Percentiles rank a stretch among this genome's conserved stretches.
Conservation (phyloP, 2,329 filamentous ascomycete genomes). For the Sporothrix humicola region DNA sequence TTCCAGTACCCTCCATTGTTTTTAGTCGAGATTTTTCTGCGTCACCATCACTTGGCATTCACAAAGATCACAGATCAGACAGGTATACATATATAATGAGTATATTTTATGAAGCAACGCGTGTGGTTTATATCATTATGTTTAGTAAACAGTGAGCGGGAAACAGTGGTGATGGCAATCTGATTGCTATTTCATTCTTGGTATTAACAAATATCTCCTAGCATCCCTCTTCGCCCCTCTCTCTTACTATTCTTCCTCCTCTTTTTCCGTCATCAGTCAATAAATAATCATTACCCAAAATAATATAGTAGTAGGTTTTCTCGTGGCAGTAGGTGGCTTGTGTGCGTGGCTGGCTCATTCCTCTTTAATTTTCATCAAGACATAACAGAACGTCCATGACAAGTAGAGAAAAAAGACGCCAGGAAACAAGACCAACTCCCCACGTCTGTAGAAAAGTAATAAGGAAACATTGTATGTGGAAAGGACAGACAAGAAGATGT, state of each 20-base stretch:
- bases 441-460: neutral
- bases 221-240: neutral
- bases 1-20: neutral
- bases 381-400: neutral
- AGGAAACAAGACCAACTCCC: neutral
- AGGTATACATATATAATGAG: conserved; percentile 17
- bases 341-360: neutral
- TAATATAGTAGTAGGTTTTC: neutral
- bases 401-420: neutral
- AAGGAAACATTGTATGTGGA: neutral
- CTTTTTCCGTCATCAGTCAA: conserved; percentile 19
- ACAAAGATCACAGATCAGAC: neutral
- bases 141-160: neutral
- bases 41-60: neutral
- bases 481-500: conserved; percentile 26
- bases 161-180: neutral
- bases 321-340: neutral
- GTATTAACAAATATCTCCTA: neutral
- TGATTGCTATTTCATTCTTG: neutral
- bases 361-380: neutral
- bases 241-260: neutral
- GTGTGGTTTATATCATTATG: conserved; percentile 3
- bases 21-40: no score
- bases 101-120: conserved; percentile 18
- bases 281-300: conserved; percentile 29